Evolutionary conservation across 805 yeast genomes (phyloP).

Genomic region (Wickerhamiella siamensis): DNA sequence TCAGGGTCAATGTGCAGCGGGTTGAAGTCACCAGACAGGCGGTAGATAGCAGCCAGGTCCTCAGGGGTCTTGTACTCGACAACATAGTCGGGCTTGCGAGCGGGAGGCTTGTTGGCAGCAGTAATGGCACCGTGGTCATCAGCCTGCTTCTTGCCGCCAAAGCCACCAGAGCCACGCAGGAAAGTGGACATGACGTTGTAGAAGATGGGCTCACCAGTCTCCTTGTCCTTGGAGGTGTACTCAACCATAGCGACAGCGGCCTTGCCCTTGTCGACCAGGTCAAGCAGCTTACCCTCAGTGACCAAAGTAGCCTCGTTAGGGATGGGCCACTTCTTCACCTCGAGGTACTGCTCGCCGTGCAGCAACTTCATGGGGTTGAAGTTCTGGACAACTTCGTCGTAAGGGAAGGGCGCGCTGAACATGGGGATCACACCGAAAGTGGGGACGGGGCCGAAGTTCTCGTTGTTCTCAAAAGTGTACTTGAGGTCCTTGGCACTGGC

Average conservation of each 20-base stretch:
- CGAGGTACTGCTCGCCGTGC: conserved; percentile 92
- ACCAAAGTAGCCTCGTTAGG: conserved; percentile 53
- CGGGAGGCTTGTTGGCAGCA: conserved; percentile 48
- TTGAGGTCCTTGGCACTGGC: conserved; percentile 63
- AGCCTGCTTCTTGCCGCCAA: conserved; percentile 37
- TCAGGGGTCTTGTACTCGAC: conserved; percentile 40
- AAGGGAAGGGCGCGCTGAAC: conserved; percentile 49
- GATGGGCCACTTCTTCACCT: conserved; percentile 58
- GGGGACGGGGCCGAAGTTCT: conserved; percentile 73
- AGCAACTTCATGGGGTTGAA: conserved; percentile 80
- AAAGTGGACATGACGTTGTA: conserved; percentile 76
- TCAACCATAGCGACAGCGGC: conserved; percentile 66
- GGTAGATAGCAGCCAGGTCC: conserved; percentile 78
- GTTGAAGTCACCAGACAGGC: conserved; percentile 86
- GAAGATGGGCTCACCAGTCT: conserved; percentile 55
- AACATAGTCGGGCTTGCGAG: conserved; percentile 51
- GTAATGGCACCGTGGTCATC: conserved; percentile 48
- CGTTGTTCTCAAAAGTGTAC: conserved; percentile 63
- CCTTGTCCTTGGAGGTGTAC: conserved; percentile 57
- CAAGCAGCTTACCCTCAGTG: conserved; percentile 54
- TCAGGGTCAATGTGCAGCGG: conserved; percentile 91
- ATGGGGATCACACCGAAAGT: conserved; percentile 83
- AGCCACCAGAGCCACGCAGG: conserved; percentile 54
- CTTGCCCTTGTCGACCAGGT: conserved; percentile 69
- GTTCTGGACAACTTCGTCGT: conserved; percentile 51